Conservation (phyloP, 2,329 filamentous ascomycete species). For the Aspergillus quadrilineatus region DNA sequence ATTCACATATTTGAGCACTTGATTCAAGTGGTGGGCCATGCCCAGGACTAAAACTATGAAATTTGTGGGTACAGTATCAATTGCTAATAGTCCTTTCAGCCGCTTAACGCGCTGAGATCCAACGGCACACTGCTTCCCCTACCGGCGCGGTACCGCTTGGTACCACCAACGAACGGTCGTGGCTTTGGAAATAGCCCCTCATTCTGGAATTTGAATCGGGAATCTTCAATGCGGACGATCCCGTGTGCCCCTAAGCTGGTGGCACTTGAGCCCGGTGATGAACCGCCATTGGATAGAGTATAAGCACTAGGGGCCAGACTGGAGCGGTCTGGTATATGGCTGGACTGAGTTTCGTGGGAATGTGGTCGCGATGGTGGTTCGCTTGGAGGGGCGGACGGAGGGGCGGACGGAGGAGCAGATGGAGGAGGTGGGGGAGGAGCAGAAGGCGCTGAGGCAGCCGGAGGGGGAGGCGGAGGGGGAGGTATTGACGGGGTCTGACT, state of each 20-base stretch:
- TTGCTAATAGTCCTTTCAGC: conserved; percentile 18
- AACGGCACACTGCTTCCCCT: conserved; percentile 91
- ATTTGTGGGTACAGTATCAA: conserved; percentile 1
- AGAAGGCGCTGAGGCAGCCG: conserved; percentile 46
- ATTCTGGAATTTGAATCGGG: conserved; percentile 81
- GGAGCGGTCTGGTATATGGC: conserved; percentile 53
- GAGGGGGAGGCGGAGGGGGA: conserved; percentile 34
- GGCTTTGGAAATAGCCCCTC: conserved; percentile 82
- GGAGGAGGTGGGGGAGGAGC: conserved; percentile 48
- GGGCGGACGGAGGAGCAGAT: conserved; percentile 46
- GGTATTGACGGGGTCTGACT: conserved; percentile 44
- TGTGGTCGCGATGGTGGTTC: conserved; percentile 47
- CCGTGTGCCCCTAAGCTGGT: conserved; percentile 28
- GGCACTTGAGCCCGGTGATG: conserved; percentile 28
- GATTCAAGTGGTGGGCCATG: not conserved
- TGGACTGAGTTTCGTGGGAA: conserved; percentile 32
- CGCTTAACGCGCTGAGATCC: conserved; percentile 60
- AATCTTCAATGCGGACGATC: conserved; percentile 66
- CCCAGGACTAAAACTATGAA: not conserved
- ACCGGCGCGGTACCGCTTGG: conserved; percentile 82
- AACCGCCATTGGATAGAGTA: conserved; percentile 66
- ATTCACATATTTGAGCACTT: not conserved
- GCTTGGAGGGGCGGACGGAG: conserved; percentile 39
- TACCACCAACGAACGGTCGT: conserved; percentile 71
- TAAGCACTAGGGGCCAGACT: conserved; percentile 75